Evolutionary conservation across 805 yeast species (phyloP).

Genomic region (Tetrapisispora nanseiensis): DNA sequence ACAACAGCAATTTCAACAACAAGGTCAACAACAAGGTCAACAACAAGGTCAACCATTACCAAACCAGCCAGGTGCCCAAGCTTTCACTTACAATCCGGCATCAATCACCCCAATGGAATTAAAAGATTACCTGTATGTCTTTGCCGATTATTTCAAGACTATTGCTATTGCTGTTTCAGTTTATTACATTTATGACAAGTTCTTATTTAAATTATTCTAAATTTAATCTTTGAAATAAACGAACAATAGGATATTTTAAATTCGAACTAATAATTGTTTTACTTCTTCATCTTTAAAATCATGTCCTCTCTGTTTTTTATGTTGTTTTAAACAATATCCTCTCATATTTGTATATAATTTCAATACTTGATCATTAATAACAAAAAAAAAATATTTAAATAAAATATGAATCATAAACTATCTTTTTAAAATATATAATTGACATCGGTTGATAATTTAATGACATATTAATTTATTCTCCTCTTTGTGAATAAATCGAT

Average conservation of each 20-base stretch:
- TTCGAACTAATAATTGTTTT: neutral
- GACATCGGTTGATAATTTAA: too few species aligned
- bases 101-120: neutral
- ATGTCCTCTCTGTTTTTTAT: too few species aligned
- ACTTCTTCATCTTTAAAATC: too few species aligned
- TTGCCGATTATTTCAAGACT: slow-evolving; percentile 1
- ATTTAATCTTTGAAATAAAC: neutral
- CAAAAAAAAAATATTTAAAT: too few species aligned
- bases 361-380: neutral
- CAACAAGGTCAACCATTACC: slow-evolving; percentile 1
- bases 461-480: too few species aligned
- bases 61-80: neutral
- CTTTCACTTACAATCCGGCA: neutral
- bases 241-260: neutral
- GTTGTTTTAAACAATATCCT: too few species aligned
- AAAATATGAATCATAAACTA: too few species aligned
- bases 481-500: too few species aligned
- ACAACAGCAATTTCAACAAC: neutral
- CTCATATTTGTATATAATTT: too few species aligned
- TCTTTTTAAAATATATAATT: too few species aligned
- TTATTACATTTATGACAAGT: slow-evolving; percentile 2
- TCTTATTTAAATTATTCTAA: slow-evolving; percentile 1
- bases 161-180: slow-evolving; percentile 1
- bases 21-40: neutral
- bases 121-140: neutral